phyloP scores from a whole-genome alignment of 257 asterid genomes.

The Euphrasia confusa region DNA sequence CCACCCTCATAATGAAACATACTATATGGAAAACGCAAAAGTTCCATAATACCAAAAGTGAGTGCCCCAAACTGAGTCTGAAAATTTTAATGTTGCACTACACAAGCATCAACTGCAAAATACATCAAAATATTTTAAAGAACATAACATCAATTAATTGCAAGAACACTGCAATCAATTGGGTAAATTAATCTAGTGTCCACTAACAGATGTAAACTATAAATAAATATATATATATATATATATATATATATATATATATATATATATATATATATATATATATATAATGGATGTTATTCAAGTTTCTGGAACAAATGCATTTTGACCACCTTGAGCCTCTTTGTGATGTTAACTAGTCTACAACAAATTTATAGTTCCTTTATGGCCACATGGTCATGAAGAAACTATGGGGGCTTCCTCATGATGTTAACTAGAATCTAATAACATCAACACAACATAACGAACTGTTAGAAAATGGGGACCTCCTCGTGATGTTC shows the following conservation, averaged over 20 bases:
- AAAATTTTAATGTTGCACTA: too few species aligned
- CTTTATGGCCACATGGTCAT: too few species aligned
- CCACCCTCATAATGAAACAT: background rate
- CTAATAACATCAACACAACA: too few species aligned
- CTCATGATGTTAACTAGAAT: too few species aligned
- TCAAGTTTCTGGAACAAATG: background rate
- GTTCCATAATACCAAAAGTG: background rate
- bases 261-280: background rate
- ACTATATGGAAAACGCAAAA: background rate
- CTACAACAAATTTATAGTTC: too few species aligned
- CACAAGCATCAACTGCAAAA: too few species aligned
- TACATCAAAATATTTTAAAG: background rate
- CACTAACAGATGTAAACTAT: constrained; percentile 14
- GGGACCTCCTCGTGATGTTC: too few species aligned
- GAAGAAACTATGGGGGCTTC: too few species aligned
- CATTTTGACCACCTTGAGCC: background rate
- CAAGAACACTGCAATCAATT: background rate
- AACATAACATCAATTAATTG: background rate
- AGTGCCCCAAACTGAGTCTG: too few species aligned
- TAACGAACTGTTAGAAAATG: too few species aligned
- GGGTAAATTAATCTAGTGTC: constrained; percentile 4
- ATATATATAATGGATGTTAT: background rate
- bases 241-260: background rate
- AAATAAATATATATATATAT: background rate
- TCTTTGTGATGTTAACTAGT: background rate